These are phyloP conservation scores for Dendrobium officinale DNA, from an alignment of 106 monocot genomes.

Conservation along the genomic window DNA sequence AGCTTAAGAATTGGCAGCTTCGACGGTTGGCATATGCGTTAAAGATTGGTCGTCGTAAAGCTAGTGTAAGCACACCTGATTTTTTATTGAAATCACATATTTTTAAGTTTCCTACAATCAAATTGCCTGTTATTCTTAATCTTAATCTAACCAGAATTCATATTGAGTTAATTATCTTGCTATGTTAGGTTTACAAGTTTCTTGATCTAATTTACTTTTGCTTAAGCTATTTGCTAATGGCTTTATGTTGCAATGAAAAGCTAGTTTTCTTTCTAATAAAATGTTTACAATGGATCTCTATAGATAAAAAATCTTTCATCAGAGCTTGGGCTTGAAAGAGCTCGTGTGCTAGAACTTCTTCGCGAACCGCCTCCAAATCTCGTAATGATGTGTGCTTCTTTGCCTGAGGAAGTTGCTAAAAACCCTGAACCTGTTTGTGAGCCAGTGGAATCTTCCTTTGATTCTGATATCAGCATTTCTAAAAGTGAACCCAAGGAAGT, in stretches of 20 bases:
- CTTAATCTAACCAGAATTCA: no score
- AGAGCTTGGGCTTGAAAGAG: constrained; percentile 79
- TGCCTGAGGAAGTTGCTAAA: constrained; percentile 57
- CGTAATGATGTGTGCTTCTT: constrained; percentile 64
- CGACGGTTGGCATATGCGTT: constrained; percentile 68
- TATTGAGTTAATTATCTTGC: no score
- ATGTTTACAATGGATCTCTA: background rate
- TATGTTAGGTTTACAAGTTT: background rate
- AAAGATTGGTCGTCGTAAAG: constrained; percentile 80
- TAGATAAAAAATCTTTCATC: constrained; percentile 90
- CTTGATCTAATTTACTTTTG: background rate
- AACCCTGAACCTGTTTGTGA: constrained; percentile 20
- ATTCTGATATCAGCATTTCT: background rate
- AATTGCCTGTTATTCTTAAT: no score
- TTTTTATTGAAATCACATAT: background rate
- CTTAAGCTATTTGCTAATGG: background rate
- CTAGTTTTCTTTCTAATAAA: background rate
- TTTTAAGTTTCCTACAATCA: background rate
- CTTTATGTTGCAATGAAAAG: background rate
- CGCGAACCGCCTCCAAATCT: constrained; percentile 89
- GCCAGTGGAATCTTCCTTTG: constrained; percentile 13
- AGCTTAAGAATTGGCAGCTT: constrained; percentile 88
- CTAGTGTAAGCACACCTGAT: constrained; percentile 36
- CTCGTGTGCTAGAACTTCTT: constrained; percentile 73
- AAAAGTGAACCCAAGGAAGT: constrained; percentile 27